phyloP scores from a whole-genome alignment of 352 stramenopile genomes.

The Globisporangium abappressorium region DNA sequence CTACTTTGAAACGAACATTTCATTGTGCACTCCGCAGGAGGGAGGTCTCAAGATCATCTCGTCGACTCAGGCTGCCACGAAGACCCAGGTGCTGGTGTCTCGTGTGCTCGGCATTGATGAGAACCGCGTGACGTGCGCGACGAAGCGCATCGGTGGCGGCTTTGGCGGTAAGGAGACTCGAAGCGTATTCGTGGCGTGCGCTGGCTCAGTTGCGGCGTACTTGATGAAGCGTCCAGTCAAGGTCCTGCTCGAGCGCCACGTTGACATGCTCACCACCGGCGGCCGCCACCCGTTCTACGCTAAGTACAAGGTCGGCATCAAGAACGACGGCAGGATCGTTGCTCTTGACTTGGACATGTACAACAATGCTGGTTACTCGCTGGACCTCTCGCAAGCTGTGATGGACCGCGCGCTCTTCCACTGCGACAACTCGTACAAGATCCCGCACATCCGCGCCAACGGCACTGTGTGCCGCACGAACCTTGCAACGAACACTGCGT shows the following conservation, averaged over 20 bases:
- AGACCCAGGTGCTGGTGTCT: slow-evolving; percentile 90
- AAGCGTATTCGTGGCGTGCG: slow-evolving; percentile 89
- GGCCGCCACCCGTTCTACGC: slow-evolving; percentile 92
- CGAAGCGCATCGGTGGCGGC: slow-evolving; percentile 95
- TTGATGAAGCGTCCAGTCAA: slow-evolving; percentile 87
- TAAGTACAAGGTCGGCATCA: slow-evolving; percentile 92
- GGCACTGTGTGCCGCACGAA: slow-evolving; percentile 94
- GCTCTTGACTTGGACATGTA: slow-evolving; percentile 92
- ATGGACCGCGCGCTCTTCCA: slow-evolving; percentile 96
- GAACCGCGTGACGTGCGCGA: slow-evolving; percentile 89
- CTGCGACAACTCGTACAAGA: slow-evolving; percentile 94
- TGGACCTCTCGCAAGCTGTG: slow-evolving; percentile 93
- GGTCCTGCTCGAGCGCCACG: slow-evolving; percentile 90
- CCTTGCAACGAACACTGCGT: slow-evolving; percentile 94
- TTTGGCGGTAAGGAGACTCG: slow-evolving; percentile 97
- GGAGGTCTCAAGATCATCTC: slow-evolving; percentile 91
- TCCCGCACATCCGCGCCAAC: slow-evolving; percentile 85
- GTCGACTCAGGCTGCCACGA: slow-evolving; percentile 93
- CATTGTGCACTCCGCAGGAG: slow-evolving; percentile 77
- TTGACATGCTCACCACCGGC: slow-evolving; percentile 95
- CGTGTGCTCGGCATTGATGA: slow-evolving; percentile 89
- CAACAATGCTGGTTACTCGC: slow-evolving; percentile 93
- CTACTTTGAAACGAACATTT: slow-evolving; percentile 93
- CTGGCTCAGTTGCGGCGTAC: slow-evolving; percentile 89
- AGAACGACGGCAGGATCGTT: slow-evolving; percentile 79